Base-by-base conservation (phyloP, 2,329 filamentous ascomycete genomes). In the Gaeumannomyces sp. region DNA sequence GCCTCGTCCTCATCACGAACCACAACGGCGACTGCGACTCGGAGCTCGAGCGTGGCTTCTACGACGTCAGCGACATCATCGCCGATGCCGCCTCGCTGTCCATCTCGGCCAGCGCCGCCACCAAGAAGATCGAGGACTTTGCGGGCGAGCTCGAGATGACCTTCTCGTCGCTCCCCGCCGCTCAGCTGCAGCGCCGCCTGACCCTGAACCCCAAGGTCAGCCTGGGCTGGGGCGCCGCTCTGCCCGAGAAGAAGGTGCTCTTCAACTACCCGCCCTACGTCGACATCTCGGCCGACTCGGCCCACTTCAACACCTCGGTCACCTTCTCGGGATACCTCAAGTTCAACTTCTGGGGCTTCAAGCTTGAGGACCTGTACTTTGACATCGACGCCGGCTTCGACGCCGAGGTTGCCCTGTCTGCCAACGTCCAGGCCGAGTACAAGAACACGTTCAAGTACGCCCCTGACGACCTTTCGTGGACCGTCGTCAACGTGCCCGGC, bases 241-340 rank as follows among this genome's bases (percentile, higher is more conserved):
- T 70, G 59, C 50, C 62, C 19, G 65, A 70, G 28, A 45, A 65
- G 3, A 65, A 68, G n/a, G 63, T 62, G 29, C 68, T 71, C 29
- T 69, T 67, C 33, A 65, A 64, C 29, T 64, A 67, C 35, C 65
- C 64, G 0, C 69, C 69, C 10, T 75, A 76, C 67, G 65, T 79
- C 64, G 76, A 70, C 13, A 70, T 77, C 29, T 73, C 71, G 1
- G 76, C 76, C 27, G 71, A 78, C 53, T 68, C 70, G 28, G 76
- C 74, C 50, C 68, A 69, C 60, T 73, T 81, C 64, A 72, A 71
- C 27, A 71, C 75, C n/a, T 72, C 72, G 25, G 70, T 78, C 53
- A 76, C 75, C 13, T 75, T 81, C 59, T 79, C 78, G 1, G 79
- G 78, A 50, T 75, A 76, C 65, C 72, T 81, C 25, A 71, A 73